phyloP scores from a whole-genome alignment of 2,329 filamentous ascomycete species.

The Aureobasidium mangrovei region DNA sequence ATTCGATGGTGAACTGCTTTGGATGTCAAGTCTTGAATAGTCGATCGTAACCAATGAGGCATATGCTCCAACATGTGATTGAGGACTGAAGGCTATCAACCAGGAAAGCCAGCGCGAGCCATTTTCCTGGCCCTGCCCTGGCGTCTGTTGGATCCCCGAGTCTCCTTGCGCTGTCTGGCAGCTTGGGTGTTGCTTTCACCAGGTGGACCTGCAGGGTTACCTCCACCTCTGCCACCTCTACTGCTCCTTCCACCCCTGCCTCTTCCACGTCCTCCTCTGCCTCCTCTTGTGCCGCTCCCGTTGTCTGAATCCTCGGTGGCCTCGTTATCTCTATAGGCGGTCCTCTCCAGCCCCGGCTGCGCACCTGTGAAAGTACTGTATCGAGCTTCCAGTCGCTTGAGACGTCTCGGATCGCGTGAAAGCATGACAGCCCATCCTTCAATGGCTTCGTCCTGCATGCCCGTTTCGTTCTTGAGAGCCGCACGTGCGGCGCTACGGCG shows the following conservation, averaged over 20 bases:
- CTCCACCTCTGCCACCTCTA: slow-evolving; percentile 39
- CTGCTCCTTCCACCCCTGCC: slow-evolving; percentile 31
- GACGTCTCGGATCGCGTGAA: slow-evolving; percentile 57
- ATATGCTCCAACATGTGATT: too few species aligned
- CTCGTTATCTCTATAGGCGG: slow-evolving; percentile 50
- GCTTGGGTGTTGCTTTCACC: slow-evolving; percentile 63
- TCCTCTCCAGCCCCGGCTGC: slow-evolving; percentile 57
- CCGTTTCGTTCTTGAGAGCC: slow-evolving; percentile 63
- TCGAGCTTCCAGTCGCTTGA: slow-evolving; percentile 61
- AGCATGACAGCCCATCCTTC: slow-evolving; percentile 94
- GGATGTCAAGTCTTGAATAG: too few species aligned
- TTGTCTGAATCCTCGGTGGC: slow-evolving; percentile 49
- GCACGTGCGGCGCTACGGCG: slow-evolving; percentile 54
- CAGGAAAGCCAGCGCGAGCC: slow-evolving; percentile 46
- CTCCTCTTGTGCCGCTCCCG: slow-evolving; percentile 43
- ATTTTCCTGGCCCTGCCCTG: slow-evolving; percentile 58
- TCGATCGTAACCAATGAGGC: too few species aligned
- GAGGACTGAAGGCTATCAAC: slow-evolving; percentile 19
- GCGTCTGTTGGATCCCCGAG: slow-evolving; percentile 77
- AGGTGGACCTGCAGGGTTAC: slow-evolving; percentile 54
- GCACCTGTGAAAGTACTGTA: slow-evolving; percentile 57
- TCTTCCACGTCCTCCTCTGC: slow-evolving; percentile 43
- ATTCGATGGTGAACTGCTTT: too few species aligned
- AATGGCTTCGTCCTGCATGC: slow-evolving; percentile 86
- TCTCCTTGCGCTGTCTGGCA: slow-evolving; percentile 68